phyloP scores from a whole-genome alignment of 768 basidiomycete species.

The Imleria badia region DNA sequence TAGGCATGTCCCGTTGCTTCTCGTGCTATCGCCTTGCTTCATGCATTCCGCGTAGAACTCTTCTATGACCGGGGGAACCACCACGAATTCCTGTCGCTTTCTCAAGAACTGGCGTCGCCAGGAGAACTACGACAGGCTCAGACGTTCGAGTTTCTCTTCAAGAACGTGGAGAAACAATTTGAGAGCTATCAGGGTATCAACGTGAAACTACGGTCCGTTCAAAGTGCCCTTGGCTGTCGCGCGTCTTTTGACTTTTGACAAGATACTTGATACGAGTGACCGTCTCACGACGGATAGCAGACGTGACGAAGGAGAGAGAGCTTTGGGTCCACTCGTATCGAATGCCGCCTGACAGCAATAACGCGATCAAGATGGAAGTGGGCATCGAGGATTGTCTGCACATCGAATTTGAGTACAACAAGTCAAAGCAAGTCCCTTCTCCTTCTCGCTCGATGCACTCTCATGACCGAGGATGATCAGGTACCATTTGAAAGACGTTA shows the following conservation, averaged over 20 bases:
- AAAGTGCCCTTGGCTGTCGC: neutral
- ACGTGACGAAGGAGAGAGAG: constrained; percentile 90
- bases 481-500: constrained; percentile 98
- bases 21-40: neutral
- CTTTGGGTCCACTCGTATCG: constrained; percentile 98
- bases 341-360: constrained; percentile 98
- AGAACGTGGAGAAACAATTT: constrained; percentile 99
- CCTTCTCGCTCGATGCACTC: neutral
- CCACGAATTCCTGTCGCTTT: constrained; percentile 94
- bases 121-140: constrained; percentile 97
- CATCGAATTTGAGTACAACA: constrained; percentile 99
- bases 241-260: constrained; percentile 8
- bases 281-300: constrained; percentile 89
- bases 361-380: constrained; percentile 99
- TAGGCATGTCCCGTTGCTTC: constrained; percentile 56
- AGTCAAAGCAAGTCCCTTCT: constrained; percentile 76
- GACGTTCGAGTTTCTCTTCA: constrained; percentile 95
- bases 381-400: constrained; percentile 99
- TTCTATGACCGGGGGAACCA: constrained; percentile 99
- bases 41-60: constrained; percentile 45
- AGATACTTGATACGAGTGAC: constrained; percentile 94
- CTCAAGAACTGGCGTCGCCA: constrained; percentile 93
- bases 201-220: constrained; percentile 85
- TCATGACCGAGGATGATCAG: constrained; percentile 40
- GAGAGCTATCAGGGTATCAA: constrained; percentile 99